Evolutionary conservation across 306 rosid species (phyloP).

Genomic region (Cucumis sativus): DNA sequence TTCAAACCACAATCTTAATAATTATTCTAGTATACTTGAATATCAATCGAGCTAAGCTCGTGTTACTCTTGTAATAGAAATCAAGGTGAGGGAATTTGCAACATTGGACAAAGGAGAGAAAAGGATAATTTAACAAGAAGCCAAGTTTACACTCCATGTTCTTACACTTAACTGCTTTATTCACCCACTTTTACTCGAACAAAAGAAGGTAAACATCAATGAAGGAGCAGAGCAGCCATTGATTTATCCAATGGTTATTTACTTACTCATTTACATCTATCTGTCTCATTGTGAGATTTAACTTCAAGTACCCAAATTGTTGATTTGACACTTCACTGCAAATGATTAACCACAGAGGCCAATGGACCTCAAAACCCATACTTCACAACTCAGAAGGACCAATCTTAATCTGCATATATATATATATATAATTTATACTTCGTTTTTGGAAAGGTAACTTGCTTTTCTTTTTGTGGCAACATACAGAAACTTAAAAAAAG

Average conservation of each 20-base stretch:
- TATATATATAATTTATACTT: not conserved
- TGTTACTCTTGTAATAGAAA: too few relatives aligned
- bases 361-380: not conserved
- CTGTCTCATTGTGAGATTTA: not conserved
- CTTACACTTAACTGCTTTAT: not conserved
- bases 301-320: not conserved
- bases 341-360: slow-evolving; percentile 4
- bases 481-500: not conserved
- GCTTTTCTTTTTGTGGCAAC: not conserved
- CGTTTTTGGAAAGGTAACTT: not conserved
- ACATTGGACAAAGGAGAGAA: not conserved
- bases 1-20: too few relatives aligned
- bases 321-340: slow-evolving; percentile 14
- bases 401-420: not conserved
- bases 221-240: not conserved
- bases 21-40: too few relatives aligned
- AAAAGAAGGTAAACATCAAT: not conserved
- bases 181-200: not conserved
- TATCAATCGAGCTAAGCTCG: too few relatives aligned
- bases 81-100: too few relatives aligned
- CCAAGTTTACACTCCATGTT: not conserved
- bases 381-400: not conserved
- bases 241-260: not conserved
- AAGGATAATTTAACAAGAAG: not conserved
- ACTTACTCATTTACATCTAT: not conserved